Evolutionary conservation across 2,329 filamentous ascomycete species (phyloP).

Genomic region (Diaporthe nobilis): DNA sequence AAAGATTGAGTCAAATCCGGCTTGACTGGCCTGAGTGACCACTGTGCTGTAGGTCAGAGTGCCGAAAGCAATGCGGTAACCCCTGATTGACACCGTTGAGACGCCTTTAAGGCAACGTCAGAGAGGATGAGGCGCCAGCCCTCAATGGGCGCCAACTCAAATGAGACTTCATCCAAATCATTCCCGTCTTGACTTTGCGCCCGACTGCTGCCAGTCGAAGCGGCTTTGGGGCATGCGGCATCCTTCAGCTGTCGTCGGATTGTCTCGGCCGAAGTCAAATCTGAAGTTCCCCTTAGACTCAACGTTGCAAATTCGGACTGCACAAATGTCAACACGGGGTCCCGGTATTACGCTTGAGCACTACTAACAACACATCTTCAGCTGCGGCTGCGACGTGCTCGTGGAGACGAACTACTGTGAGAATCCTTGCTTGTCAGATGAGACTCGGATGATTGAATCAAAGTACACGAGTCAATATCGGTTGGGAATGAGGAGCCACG

Average conservation of each 20-base stretch:
- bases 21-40: background rate
- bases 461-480: background rate
- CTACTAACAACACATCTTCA: no score
- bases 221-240: background rate
- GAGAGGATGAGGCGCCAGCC: conserved; percentile 1
- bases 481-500: accelerated
- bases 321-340: no score
- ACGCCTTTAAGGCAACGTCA: background rate
- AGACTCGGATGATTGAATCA: no score
- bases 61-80: background rate
- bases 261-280: background rate
- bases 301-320: background rate
- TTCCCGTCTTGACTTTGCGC: background rate
- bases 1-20: conserved; percentile 17
- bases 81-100: conserved; percentile 21
- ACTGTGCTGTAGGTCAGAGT: background rate
- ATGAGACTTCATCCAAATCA: conserved; percentile 8
- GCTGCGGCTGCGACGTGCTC: no score
- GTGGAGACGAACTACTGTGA: background rate
- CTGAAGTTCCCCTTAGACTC: background rate
- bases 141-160: background rate
- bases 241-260: background rate
- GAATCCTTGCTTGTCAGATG: background rate
- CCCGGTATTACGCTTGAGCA: background rate
- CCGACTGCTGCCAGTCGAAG: background rate